Evolutionary conservation across 305 asterid species (phyloP).

Genomic region (Rubia tinctorum): DNA sequence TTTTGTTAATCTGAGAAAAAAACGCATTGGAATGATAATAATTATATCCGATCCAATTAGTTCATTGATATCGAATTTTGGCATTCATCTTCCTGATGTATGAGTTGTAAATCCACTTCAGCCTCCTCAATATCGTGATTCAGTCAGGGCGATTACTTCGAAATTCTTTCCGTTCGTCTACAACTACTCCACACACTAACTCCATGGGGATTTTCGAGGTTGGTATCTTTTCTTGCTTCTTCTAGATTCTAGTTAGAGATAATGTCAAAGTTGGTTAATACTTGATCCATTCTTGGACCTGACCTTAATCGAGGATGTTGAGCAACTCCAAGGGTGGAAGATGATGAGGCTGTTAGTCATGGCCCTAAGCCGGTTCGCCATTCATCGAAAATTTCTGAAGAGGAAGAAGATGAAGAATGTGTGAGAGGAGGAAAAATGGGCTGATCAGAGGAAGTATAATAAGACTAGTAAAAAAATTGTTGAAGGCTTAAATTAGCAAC

Average conservation of each 20-base stretch:
- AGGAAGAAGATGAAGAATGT: too few relatives aligned
- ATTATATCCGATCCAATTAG: background rate
- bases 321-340: background rate
- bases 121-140: constrained; percentile 97
- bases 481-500: too few relatives aligned
- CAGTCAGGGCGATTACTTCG: constrained; percentile 89
- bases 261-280: background rate
- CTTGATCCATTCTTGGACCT: background rate
- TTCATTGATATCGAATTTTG: too few relatives aligned
- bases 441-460: too few relatives aligned
- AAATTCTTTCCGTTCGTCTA: constrained; percentile 90
- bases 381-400: too few relatives aligned
- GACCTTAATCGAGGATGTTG: background rate
- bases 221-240: constrained; percentile 13
- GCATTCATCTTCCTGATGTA: background rate
- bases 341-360: too few relatives aligned
- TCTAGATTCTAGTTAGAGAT: too few relatives aligned
- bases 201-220: constrained; percentile 97
- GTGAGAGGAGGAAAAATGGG: too few relatives aligned
- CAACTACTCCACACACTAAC: constrained; percentile 97
- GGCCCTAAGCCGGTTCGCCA: too few relatives aligned
- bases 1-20: background rate
- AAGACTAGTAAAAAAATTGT: too few relatives aligned
- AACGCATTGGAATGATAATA: background rate
- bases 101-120: constrained; percentile 24